Conservation (phyloP, 2,329 filamentous ascomycete genomes). For the Byssoonygena ceratinophila region DNA sequence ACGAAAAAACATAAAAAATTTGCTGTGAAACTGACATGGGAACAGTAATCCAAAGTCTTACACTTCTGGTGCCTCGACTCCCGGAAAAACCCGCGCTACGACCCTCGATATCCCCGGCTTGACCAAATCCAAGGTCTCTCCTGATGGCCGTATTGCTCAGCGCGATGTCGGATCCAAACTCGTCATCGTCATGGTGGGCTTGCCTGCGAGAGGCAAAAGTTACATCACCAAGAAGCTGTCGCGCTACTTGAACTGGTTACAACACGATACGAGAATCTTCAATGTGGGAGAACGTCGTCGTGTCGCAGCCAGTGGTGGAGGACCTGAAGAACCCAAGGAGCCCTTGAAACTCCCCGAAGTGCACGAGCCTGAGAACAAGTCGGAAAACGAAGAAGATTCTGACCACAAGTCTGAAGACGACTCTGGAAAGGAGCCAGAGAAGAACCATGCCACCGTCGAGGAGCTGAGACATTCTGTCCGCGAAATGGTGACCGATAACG, state of each 20-base stretch:
- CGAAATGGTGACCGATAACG: conserved; percentile 33
- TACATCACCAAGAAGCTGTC: conserved; percentile 99
- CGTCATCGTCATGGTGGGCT: conserved; percentile 95
- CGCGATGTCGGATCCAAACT: conserved; percentile 93
- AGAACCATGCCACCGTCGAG: conserved; percentile 24
- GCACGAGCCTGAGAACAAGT: not conserved
- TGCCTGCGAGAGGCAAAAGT: conserved; percentile 90
- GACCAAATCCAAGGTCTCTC: conserved; percentile 89
- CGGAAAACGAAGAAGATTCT: not conserved
- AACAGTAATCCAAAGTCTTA: conserved; percentile 32
- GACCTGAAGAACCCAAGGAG: conserved; percentile 13
- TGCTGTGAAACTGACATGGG: not conserved
- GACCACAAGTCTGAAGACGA: not conserved
- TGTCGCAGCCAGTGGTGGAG: conserved; percentile 50
- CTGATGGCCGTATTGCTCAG: conserved; percentile 85
- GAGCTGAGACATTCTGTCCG: conserved; percentile 37
- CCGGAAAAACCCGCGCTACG: conserved; percentile 72
- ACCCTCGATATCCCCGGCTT: conserved; percentile 94
- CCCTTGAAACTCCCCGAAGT: not conserved
- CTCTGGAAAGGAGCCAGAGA: not conserved
- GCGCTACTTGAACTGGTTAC: conserved; percentile 90
- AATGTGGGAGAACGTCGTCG: conserved; percentile 90
- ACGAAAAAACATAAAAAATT: too few species aligned
- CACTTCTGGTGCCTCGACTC: conserved; percentile 66
- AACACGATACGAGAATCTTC: conserved; percentile 92